Conservation (phyloP, 495 filamentous ascomycete species). For the Amniculicola lignicola region DNA sequence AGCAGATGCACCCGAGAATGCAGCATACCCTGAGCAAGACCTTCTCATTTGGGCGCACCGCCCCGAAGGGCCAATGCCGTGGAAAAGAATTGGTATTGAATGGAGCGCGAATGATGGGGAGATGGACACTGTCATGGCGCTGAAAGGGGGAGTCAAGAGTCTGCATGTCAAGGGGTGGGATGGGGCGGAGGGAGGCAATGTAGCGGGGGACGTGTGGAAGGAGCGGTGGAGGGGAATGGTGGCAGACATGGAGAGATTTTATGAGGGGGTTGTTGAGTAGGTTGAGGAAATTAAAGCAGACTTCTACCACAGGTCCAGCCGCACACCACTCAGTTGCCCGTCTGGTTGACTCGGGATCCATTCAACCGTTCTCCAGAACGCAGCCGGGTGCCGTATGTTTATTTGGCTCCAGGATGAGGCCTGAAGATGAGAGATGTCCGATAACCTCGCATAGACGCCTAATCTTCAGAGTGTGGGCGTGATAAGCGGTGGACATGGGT, state of each 20-base stretch:
- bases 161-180: constrained; percentile 24
- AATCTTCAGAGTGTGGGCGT: too few relatives aligned
- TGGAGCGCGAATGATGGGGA: constrained; percentile 27
- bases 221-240: constrained; percentile 9
- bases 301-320: too few relatives aligned
- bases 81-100: constrained; percentile 7
- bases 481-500: neutral
- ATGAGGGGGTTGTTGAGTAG: neutral
- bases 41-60: constrained; percentile 17
- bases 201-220: constrained; percentile 9
- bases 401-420: too few relatives aligned
- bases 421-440: too few relatives aligned
- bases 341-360: too few relatives aligned
- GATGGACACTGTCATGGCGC: neutral
- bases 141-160: constrained; percentile 12
- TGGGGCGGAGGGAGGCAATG: constrained; percentile 11
- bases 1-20: constrained; percentile 6
- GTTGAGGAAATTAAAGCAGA: too few relatives aligned
- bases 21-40: constrained; percentile 21
- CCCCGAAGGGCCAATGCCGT: constrained; percentile 15
- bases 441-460: too few relatives aligned
- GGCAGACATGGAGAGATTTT: constrained; percentile 12
- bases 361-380: too few relatives aligned
- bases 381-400: too few relatives aligned
- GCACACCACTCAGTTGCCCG: too few relatives aligned